Evolutionary conservation across 169 alveolate genomes (phyloP).

Genomic region (Eimeria mitis): DNA sequence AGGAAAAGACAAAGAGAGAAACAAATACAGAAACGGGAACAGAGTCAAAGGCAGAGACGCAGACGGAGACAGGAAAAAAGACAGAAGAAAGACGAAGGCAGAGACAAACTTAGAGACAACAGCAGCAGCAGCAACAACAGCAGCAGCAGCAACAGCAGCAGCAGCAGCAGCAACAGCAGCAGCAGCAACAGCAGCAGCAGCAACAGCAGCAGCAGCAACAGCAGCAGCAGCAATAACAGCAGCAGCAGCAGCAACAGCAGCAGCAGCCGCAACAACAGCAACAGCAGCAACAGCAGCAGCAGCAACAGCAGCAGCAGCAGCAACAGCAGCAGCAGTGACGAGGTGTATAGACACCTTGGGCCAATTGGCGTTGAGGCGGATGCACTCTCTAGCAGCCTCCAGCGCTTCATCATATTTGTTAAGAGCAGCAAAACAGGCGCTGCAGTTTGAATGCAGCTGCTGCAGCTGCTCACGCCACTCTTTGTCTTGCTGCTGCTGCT

Average conservation of each 20-base stretch:
- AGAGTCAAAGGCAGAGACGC: neutral
- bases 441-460: slow-evolving; percentile 52
- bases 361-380: slow-evolving; percentile 7
- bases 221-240: neutral
- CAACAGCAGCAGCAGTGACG: neutral
- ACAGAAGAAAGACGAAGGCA: too few species aligned
- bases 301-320: neutral
- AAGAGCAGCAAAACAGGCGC: slow-evolving; percentile 30
- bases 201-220: too few species aligned
- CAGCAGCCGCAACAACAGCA: neutral
- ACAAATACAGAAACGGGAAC: neutral
- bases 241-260: neutral
- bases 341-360: neutral
- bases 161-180: neutral
- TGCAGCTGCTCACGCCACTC: slow-evolving; percentile 10
- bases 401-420: slow-evolving; percentile 15
- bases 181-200: neutral
- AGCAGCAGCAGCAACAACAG: too few species aligned
- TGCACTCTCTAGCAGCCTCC: slow-evolving; percentile 40
- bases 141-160: too few species aligned
- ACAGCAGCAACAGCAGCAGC: neutral
- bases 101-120: neutral
- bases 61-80: too few species aligned
- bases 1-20: too few species aligned
- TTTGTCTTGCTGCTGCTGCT: slow-evolving; percentile 10